Conservation (phyloP, 768 basidiomycete genomes). For the Mycena albidolilacea region DNA sequence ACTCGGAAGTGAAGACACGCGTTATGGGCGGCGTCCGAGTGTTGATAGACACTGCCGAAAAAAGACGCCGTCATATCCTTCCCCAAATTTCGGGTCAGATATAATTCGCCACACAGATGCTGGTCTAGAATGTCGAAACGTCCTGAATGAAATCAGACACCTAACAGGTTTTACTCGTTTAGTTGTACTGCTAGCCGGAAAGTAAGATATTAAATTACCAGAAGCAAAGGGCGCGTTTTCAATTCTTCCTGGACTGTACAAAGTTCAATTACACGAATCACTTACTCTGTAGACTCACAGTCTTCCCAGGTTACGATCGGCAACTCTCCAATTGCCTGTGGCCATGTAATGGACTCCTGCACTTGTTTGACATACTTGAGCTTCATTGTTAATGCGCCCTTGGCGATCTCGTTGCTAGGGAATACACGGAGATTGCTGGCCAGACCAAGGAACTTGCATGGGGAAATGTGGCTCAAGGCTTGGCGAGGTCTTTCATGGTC, state of each 20-base stretch:
- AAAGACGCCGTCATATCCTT: conserved; percentile 89
- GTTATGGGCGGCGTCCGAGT: conserved; percentile 73
- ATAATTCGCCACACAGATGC: conserved; percentile 82
- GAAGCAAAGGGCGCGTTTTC: conserved; percentile 72
- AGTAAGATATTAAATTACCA: conserved; percentile 47
- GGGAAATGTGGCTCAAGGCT: conserved; percentile 61
- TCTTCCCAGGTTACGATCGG: conserved; percentile 88
- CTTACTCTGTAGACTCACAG: conserved; percentile 61
- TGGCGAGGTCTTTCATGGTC: conserved; percentile 59
- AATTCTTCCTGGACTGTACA: conserved; percentile 76
- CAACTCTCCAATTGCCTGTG: conserved; percentile 67
- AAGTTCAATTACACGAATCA: background rate
- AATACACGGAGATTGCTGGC: conserved; percentile 89
- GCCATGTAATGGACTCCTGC: conserved; percentile 79
- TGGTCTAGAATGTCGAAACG: conserved; percentile 74
- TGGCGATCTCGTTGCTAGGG: conserved; percentile 90
- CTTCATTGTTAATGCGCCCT: conserved; percentile 87
- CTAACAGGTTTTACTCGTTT: background rate
- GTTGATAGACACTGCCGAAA: conserved; percentile 83
- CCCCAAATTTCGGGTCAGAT: conserved; percentile 75
- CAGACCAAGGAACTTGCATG: conserved; percentile 72
- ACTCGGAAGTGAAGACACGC: conserved; percentile 44
- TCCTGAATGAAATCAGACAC: conserved; percentile 93
- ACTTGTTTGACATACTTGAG: conserved; percentile 78
- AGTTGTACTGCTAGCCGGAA: background rate